Conservation (phyloP, 2,329 filamentous ascomycete species). For the Coniochaeta sp. region DNA sequence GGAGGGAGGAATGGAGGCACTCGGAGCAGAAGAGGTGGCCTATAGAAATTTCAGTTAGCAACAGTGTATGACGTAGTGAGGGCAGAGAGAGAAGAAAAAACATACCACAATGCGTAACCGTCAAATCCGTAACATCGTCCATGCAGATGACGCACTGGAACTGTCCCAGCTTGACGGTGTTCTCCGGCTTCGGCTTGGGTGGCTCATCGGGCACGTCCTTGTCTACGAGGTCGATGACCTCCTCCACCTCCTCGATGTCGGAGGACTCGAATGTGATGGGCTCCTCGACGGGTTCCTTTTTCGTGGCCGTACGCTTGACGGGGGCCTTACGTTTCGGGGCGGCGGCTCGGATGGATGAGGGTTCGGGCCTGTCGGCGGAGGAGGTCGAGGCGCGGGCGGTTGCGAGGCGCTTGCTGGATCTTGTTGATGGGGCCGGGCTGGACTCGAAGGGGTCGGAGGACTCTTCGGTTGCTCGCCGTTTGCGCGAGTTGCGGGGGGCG, state of each 20-base stretch:
- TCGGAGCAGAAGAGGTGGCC: constrained; percentile 59
- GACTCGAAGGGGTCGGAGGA: background rate
- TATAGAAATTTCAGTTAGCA: constrained; percentile 18
- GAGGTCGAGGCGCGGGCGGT: background rate
- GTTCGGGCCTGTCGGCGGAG: background rate
- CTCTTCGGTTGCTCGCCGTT: background rate
- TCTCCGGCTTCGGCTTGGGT: constrained; percentile 31
- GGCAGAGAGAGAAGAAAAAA: too few species aligned
- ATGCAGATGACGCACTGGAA: constrained; percentile 65
- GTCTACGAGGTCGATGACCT: constrained; percentile 33
- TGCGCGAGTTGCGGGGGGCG: background rate
- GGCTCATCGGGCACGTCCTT: constrained; percentile 19
- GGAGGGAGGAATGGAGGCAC: constrained; percentile 54
- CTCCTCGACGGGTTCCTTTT: constrained; percentile 10
- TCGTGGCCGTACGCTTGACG: background rate
- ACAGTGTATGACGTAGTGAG: too few species aligned
- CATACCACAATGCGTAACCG: constrained; percentile 62
- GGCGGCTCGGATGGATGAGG: background rate
- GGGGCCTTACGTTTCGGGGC: background rate
- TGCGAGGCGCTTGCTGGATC: background rate
- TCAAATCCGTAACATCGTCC: constrained; percentile 51
- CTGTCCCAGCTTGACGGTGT: constrained; percentile 38
- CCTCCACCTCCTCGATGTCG: constrained; percentile 10
- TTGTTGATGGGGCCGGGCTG: background rate
- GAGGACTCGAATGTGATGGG: constrained; percentile 17